Evolutionary conservation across 2,329 filamentous ascomycete genomes (phyloP).

Genomic region (Aspergillus oerlinghausenensis): DNA sequence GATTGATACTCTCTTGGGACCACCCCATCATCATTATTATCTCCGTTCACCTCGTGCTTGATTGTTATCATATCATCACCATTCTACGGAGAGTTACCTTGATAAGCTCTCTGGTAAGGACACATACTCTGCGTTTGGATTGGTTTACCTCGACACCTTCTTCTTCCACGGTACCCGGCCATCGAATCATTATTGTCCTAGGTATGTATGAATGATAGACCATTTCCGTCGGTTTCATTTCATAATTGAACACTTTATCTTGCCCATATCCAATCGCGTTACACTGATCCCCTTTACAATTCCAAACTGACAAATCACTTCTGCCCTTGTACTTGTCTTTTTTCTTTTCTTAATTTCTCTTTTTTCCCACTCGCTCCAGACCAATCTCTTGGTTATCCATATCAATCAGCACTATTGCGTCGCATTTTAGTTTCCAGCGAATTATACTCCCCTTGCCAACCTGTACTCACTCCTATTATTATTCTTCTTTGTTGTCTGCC

Average conservation of each 20-base stretch:
- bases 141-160: constrained; percentile 8
- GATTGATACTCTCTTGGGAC: constrained; percentile 8
- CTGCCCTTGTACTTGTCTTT: constrained; percentile 2
- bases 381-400: constrained; percentile 7
- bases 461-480: not conserved
- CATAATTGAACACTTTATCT: constrained; percentile 14
- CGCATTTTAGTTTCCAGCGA: not conserved
- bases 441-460: not conserved
- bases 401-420: not conserved
- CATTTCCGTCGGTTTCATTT: constrained; percentile 6
- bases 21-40: constrained; percentile 4
- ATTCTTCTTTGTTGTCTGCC: not conserved
- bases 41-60: constrained; percentile 14
- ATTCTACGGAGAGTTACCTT: constrained; percentile 1
- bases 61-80: constrained; percentile 4
- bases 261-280: constrained; percentile 15
- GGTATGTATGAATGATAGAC: constrained; percentile 16
- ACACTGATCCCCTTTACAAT: constrained; percentile 5
- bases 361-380: constrained; percentile 10
- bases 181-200: constrained; percentile 22
- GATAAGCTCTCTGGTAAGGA: not conserved
- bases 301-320: constrained; percentile 8
- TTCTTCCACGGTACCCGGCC: constrained; percentile 12
- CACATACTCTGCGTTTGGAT: not conserved
- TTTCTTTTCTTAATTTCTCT: constrained; percentile 3